Evolutionary conservation across 169 alveolate genomes (phyloP), one percentile per base, ranked within the genome.

Genomic region (Cryptosporidium xiaoi): DNA sequence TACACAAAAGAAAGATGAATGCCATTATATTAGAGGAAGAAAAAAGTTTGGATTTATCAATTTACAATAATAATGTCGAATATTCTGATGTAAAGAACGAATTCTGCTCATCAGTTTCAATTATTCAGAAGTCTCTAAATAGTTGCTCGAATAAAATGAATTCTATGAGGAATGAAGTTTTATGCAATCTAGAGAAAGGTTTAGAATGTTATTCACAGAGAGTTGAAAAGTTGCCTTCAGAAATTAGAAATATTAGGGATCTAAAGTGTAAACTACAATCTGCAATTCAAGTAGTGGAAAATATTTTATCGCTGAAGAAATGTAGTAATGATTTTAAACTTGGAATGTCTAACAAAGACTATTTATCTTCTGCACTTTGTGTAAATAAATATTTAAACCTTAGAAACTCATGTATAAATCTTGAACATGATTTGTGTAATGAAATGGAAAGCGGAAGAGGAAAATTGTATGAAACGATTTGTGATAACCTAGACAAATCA

Each of bases 161-260:
- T 58, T 60, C 69, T 4, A 77, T 77, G 87, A 77, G 64, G 64
- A 40, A 56, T 44, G 87, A 77, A n/a, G 71, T 77, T 31, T 60
- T 77, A 27, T 40, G 40, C 36, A 77, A 77, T 27, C 51, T 77
- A 4, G 65, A 34, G 24, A 77, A 77, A 18, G 65, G 87, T 7
- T 44, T 77, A 40, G 50, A 48, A 50, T 56, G 65, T 24, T 44
- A 46, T 12, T 77, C 87, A 27, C 18, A 68, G 27, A 77, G 48
- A 60, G 51, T 77, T 40, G 87, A 77, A 55, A 62, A 40, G 16
- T 62, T 77, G 31, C 87, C 87, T 24, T 77, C 87, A 24, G 33
- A 15, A 46, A 77, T 77, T 18, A 77, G 29, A 31, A 40, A 56
- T 16, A 77, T 56, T 16, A 62, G 36, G 29, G 2, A 18, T 8